Base-by-base conservation (phyloP, 352 stramenopile genomes). In the Blastocystis sp. region DNA sequence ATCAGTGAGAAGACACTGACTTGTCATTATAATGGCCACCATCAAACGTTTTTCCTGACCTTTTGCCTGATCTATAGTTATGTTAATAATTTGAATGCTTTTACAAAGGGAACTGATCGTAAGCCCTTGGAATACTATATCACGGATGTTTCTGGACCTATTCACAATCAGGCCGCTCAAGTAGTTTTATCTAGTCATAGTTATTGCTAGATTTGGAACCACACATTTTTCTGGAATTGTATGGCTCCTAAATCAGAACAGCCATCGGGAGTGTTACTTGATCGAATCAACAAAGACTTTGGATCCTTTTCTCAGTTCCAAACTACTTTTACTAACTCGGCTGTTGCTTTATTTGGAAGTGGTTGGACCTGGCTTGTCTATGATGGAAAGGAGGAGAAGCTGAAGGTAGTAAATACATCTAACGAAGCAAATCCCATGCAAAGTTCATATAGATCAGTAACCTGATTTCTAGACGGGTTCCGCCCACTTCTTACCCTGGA, bases 11-110 rank as follows among this genome's bases (percentile, higher is more conserved):
- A 90, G 44, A 96, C 94, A 40, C 94, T 96, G 93, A 95, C 95
- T 89, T 96, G 95, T 91, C 94, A 96, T 91, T 94, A 96, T 92
- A 95, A 93, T 64, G 96, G 96, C 91, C 94, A 96, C 91, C 94
- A 96, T 93, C 95, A 91, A 95, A 96, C 78, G 60, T 84, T 17
- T 5, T 37, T 27, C 2, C 48, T 66, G 5, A 22, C 1, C 22
- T 48, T 13, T 2, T 27, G 7, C 22, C 93, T 94, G 93, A 89
- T 95, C 93, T 90, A 94, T 95, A 90, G 90, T 87, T 92, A 95
- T 90, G 64, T 93, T n/a, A 91, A 75, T 59, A 92, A 76, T 15
- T 87, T 92, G 19, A 93, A 93, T 79, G 35, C 80, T 56, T 77
- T 94, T 48, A 76, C 91, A 1, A 90, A 92, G 57, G 84, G 70